These are phyloP conservation scores for Aspergillus kassunensis DNA, from an alignment of 495 filamentous ascomycete genomes.

Conservation along the genomic window DNA sequence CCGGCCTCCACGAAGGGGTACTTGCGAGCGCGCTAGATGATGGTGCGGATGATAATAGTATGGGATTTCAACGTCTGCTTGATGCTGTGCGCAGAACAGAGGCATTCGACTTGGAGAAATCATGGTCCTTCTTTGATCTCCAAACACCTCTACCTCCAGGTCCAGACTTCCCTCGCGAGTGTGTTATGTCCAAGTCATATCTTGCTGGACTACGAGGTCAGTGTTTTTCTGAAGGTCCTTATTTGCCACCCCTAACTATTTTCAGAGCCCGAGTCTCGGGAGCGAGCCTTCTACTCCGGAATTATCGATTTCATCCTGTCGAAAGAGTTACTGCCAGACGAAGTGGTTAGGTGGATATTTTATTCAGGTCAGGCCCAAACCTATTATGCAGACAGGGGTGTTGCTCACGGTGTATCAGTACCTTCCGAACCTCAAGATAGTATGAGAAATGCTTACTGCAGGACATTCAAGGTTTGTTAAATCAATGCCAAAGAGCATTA, in stretches of 20 bases:
- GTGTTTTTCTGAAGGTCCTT: constrained; percentile 3
- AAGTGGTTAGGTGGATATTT: constrained; percentile 71
- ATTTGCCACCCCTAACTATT: constrained; percentile 9
- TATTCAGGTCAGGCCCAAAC: constrained; percentile 41
- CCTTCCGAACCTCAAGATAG: constrained; percentile 56
- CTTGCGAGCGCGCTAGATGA: constrained; percentile 42
- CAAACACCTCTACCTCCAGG: constrained; percentile 27
- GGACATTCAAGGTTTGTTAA: constrained; percentile 44
- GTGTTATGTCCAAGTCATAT: constrained; percentile 22
- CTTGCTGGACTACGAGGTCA: constrained; percentile 36
- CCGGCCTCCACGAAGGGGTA: constrained; percentile 40
- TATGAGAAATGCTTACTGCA: constrained; percentile 62
- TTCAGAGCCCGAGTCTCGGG: constrained; percentile 46
- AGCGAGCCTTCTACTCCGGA: constrained; percentile 66
- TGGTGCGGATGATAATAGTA: constrained; percentile 50
- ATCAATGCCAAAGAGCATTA: background rate
- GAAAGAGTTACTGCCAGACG: constrained; percentile 58
- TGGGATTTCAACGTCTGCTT: constrained; percentile 54
- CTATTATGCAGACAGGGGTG: background rate
- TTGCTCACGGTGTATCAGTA: constrained; percentile 33
- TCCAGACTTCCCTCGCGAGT: constrained; percentile 32
- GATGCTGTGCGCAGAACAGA: constrained; percentile 74
- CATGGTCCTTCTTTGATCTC: constrained; percentile 65
- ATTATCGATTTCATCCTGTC: constrained; percentile 56
- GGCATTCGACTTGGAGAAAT: constrained; percentile 53